phyloP scores from a whole-genome alignment of 768 basidiomycete genomes.

The Hericium rajendrae region DNA sequence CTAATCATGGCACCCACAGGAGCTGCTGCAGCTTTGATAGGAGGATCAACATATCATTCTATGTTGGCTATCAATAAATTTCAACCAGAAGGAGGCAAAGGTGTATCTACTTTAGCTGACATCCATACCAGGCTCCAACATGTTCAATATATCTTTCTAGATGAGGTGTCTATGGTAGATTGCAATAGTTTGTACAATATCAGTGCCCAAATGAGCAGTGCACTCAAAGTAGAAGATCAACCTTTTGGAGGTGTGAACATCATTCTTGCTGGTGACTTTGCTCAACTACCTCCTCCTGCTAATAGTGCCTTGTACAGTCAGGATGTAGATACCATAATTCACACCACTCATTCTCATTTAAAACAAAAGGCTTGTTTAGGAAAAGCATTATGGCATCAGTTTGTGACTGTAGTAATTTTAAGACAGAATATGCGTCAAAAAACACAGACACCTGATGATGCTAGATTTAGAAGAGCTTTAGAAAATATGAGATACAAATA shows the following conservation, averaged over 20 bases:
- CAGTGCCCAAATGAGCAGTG: slow-evolving; percentile 15
- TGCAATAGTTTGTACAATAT: slow-evolving; percentile 21
- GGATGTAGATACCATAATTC: background rate
- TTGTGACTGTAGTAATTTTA: slow-evolving; percentile 14
- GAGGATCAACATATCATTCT: slow-evolving; percentile 18
- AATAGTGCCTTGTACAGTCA: slow-evolving; percentile 14
- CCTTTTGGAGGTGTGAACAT: slow-evolving; percentile 32
- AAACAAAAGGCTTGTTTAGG: slow-evolving; percentile 9
- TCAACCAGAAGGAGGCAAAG: background rate
- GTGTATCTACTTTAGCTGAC: background rate
- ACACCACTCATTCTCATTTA: background rate
- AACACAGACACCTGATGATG: no score
- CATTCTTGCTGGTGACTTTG: slow-evolving; percentile 40
- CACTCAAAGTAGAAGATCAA: slow-evolving; percentile 7
- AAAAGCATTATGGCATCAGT: slow-evolving; percentile 12
- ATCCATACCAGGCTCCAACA: slow-evolving; percentile 9
- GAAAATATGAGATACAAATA: no score
- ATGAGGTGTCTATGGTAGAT: slow-evolving; percentile 35
- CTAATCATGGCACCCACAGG: slow-evolving; percentile 15
- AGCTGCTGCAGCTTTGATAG: slow-evolving; percentile 9
- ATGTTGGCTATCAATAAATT: slow-evolving; percentile 3
- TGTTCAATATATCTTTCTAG: slow-evolving; percentile 31
- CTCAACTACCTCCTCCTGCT: slow-evolving; percentile 28
- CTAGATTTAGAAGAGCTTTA: no score
- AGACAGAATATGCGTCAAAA: slow-evolving; percentile 14